Evolutionary conservation across 352 stramenopile genomes (phyloP), one percentile per base, ranked within the genome.

Genomic region (Bremia lactucae): DNA sequence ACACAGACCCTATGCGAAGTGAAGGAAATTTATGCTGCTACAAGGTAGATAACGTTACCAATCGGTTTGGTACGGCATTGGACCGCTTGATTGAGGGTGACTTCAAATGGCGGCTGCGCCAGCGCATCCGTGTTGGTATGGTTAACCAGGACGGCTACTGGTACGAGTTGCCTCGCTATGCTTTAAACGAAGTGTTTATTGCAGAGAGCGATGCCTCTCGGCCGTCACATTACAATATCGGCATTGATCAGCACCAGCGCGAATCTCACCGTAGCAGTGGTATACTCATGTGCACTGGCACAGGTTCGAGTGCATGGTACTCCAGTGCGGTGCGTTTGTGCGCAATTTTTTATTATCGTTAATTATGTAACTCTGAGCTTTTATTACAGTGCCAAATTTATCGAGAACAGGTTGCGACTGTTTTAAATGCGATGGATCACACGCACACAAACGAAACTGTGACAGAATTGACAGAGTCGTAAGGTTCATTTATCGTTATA

Each of bases 121-220:
- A 91, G 38, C 77, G 81, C 38, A 91, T 91, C 50, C 77, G 77
- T 49, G 79, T 91, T 0, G 79, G 76, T 14, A 90, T 93, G 77
- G 80, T 93, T 22, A 90, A 93, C 49, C 80, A 90, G 35, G 80
- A 93, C 52, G 80, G 80, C 2, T 90, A 78, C 52, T 90, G 81
- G 74, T 86, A 89, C 29, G 78, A 94, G 31, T 50, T 94, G 13
- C 78, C 79, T 26, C 79, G 75, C 9, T 94, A 84, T 39, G 81
- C 81, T 21, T 59, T 94, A 20, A 94, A 94, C 46, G 81, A 93
- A 68, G 79, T 94, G 29, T 94, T 94, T 45, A 91, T 94, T 46
- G 81, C 81, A 6, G 81, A 94, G 56, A 80, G 72, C 16, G 81
- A 94, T 23, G 74, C 81, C 23, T 90, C 78, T 19, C 78, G 79